Conservation (phyloP, 768 basidiomycete species). For the Mycena maculata region DNA sequence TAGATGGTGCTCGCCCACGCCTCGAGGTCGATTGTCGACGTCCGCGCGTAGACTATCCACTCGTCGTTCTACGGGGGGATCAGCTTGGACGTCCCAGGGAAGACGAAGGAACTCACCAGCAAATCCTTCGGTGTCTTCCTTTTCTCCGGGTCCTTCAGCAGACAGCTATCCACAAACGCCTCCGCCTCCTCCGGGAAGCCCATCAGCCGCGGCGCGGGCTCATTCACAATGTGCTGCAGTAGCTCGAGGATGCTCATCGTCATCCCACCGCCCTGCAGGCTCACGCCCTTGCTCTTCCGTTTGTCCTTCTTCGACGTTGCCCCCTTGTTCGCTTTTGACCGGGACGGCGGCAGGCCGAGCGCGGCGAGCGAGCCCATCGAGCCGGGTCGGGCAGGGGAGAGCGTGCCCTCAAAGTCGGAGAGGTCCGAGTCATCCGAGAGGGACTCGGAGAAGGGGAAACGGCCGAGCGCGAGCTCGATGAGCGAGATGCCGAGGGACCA, state of each 20-base stretch:
- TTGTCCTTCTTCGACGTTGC: slow-evolving; percentile 77
- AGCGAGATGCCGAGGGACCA: slow-evolving; percentile 98
- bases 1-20: slow-evolving; percentile 33
- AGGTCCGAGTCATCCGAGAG: slow-evolving; percentile 81
- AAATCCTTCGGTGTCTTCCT: slow-evolving; percentile 91
- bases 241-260: slow-evolving; percentile 98
- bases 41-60: slow-evolving; percentile 29
- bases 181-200: slow-evolving; percentile 79
- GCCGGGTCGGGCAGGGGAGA: slow-evolving; percentile 76
- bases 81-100: not conserved
- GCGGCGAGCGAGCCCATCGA: slow-evolving; percentile 59
- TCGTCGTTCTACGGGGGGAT: slow-evolving; percentile 21
- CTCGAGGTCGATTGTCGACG: slow-evolving; percentile 27
- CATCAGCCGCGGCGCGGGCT: slow-evolving; percentile 91
- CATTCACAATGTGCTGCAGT: slow-evolving; percentile 98
- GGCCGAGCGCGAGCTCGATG: slow-evolving; percentile 95
- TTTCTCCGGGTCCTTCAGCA: slow-evolving; percentile 88
- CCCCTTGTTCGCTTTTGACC: slow-evolving; percentile 40
- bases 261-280: slow-evolving; percentile 93
- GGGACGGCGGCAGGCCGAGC: slow-evolving; percentile 48
- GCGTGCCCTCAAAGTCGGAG: slow-evolving; percentile 84
- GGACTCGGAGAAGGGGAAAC: slow-evolving; percentile 95
- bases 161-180: slow-evolving; percentile 88
- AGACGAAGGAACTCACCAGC: slow-evolving; percentile 60
- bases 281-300: slow-evolving; percentile 92